phyloP scores from a whole-genome alignment of 805 yeast species.

The Pichia deserticola region DNA sequence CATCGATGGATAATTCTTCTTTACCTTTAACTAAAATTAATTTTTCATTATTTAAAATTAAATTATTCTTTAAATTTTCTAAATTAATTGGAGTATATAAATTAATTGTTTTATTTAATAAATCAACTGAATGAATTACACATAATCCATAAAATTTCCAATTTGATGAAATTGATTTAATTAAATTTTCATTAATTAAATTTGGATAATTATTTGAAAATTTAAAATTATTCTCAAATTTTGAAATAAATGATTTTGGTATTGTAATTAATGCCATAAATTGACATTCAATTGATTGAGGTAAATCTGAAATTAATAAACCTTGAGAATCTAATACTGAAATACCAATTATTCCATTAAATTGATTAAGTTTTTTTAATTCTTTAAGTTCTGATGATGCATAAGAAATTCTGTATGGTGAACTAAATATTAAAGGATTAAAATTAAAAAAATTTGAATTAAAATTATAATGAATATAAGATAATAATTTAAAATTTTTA shows the following conservation, averaged over 20 bases:
- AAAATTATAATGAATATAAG: conserved; percentile 43
- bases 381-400: conserved; percentile 2
- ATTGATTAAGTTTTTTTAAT: conserved; percentile 3
- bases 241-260: conserved; percentile 10
- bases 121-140: conserved; percentile 60
- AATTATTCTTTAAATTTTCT: conserved; percentile 8
- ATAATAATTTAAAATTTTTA: conserved; percentile 42
- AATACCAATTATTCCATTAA: conserved; percentile 31
- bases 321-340: conserved; percentile 27
- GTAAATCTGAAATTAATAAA: conserved; percentile 28
- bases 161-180: conserved; percentile 6
- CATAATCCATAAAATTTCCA: conserved; percentile 43
- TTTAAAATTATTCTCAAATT: background rate
- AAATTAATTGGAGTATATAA: conserved; percentile 44
- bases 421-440: conserved; percentile 31
- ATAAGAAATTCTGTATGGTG: conserved; percentile 37
- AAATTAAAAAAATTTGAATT: conserved; percentile 29
- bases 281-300: conserved; percentile 34
- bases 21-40: conserved; percentile 50
- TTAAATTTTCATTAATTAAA: conserved; percentile 15
- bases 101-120: conserved; percentile 33
- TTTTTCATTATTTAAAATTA: conserved; percentile 17
- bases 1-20: conserved; percentile 54
- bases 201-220: conserved; percentile 18
- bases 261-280: conserved; percentile 34